Conservation (phyloP, 352 stramenopile species). For the Phytophthora hibernalis region DNA sequence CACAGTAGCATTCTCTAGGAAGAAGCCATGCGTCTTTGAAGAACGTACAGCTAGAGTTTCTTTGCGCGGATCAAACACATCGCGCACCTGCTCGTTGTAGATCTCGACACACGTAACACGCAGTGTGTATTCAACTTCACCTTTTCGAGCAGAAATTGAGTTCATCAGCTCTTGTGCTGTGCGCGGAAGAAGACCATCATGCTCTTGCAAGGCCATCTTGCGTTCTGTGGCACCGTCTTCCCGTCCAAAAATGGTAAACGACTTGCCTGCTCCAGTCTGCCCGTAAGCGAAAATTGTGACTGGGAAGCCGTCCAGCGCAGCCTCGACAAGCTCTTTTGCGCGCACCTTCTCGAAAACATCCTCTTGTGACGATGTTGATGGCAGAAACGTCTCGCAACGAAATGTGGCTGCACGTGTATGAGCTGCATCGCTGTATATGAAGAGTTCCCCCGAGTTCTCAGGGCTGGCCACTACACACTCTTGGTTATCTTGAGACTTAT, state of each 20-base stretch:
- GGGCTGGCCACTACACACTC: conserved; percentile 47
- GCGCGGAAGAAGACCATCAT: conserved; percentile 66
- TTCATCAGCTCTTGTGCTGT: conserved; percentile 60
- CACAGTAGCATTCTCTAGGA: conserved; percentile 76
- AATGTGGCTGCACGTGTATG: conserved; percentile 56
- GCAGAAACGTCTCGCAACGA: conserved; percentile 67
- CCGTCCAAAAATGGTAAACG: conserved; percentile 77
- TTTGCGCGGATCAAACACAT: conserved; percentile 70
- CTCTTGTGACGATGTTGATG: conserved; percentile 45
- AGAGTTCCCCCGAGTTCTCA: conserved; percentile 47
- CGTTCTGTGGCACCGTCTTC: conserved; percentile 48
- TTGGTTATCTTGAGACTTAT: conserved; percentile 2
- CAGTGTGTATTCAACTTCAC: conserved; percentile 60
- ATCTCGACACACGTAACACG: conserved; percentile 81
- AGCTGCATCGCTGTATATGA: conserved; percentile 50
- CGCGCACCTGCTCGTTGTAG: conserved; percentile 77
- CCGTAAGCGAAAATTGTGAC: conserved; percentile 84
- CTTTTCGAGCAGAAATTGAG: conserved; percentile 43
- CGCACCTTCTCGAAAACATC: conserved; percentile 64
- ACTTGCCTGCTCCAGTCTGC: conserved; percentile 78
- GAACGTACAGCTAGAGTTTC: conserved; percentile 64
- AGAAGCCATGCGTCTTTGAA: conserved; percentile 71
- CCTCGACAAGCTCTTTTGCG: conserved; percentile 51
- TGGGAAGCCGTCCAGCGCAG: conserved; percentile 67
- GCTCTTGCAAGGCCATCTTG: conserved; percentile 34